These are phyloP conservation scores for Eucalyptus guilfoylei DNA, from an alignment of 345 rosid species.

Conservation along the genomic window DNA sequence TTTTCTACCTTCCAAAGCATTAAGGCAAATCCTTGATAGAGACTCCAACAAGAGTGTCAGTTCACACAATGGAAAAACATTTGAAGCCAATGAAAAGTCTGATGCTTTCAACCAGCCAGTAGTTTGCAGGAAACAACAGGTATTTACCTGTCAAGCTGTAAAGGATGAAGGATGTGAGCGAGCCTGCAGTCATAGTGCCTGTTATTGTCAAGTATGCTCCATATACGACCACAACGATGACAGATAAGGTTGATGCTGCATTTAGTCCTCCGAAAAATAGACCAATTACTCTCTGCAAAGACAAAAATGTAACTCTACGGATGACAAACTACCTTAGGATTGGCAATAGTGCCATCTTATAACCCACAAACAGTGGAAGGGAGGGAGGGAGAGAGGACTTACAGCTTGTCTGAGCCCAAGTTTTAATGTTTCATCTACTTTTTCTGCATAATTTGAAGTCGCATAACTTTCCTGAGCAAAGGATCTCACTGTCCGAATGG, in stretches of 20 bases:
- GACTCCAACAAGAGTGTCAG: not conserved
- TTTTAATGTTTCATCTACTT: conserved; percentile 80
- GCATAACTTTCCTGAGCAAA: conserved; percentile 77
- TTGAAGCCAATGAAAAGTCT: not conserved
- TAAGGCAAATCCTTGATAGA: not conserved
- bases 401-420: conserved; percentile 92
- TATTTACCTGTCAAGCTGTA: conserved; percentile 85
- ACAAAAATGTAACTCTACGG: not conserved
- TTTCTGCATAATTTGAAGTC: conserved; percentile 57
- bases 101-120: not conserved
- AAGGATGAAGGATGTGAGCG: conserved; percentile 94
- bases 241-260: conserved; percentile 78
- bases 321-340: not conserved
- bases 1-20: not conserved
- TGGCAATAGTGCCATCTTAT: not conserved
- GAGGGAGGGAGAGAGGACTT: conserved; percentile 5
- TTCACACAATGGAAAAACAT: not conserved
- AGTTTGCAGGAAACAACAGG: not conserved
- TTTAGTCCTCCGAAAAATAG: conserved; percentile 79
- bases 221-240: conserved; percentile 67
- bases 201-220: conserved; percentile 83
- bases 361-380: not conserved
- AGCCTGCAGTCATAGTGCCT: conserved; percentile 78
- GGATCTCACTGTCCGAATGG: conserved; percentile 89
- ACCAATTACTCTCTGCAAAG: conserved; percentile 45